A percentile compares a stretch with the other conserved stretches of the same genome.
phyloP scores from a whole-genome alignment of 345 rosid species.

The Euphorbia lathyris region DNA sequence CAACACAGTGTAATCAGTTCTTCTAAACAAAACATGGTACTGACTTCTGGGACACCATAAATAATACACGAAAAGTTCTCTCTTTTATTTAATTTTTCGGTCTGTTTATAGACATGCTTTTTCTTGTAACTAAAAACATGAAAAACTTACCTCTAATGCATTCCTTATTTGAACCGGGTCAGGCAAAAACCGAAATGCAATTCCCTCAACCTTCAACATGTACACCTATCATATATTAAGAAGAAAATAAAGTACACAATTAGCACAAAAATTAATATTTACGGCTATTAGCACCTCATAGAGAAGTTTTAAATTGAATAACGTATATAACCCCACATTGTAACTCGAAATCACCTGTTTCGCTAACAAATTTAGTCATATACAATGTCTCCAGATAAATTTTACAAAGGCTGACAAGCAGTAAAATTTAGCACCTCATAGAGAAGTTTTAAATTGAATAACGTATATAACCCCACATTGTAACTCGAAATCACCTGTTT shows the following conservation, averaged over 20 bases:
- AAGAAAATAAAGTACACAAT: not conserved
- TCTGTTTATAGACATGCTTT: not conserved
- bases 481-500: not conserved
- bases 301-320: not conserved
- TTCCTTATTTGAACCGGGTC: slow-evolving; percentile 93
- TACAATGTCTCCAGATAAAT: not conserved
- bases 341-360: not conserved
- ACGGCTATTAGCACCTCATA: not conserved
- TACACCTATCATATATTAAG: slow-evolving; percentile 50
- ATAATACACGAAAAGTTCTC: not conserved
- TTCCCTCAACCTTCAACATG: slow-evolving; percentile 87
- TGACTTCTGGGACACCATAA: not conserved
- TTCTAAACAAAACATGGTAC: not conserved
- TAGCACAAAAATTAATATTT: not conserved
- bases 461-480: not conserved
- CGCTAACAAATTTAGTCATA: not conserved
- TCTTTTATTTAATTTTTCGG: not conserved
- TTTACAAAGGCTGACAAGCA: not conserved
- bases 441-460: not conserved
- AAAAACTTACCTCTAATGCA: slow-evolving; percentile 74
- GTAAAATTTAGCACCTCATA: not conserved
- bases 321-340: not conserved
- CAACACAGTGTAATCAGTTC: not conserved
- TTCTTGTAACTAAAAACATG: not conserved
- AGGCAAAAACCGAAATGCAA: slow-evolving; percentile 89